Conservation (phyloP, 1,284 basidiomycete species). For the Marasmius sp. region DNA sequence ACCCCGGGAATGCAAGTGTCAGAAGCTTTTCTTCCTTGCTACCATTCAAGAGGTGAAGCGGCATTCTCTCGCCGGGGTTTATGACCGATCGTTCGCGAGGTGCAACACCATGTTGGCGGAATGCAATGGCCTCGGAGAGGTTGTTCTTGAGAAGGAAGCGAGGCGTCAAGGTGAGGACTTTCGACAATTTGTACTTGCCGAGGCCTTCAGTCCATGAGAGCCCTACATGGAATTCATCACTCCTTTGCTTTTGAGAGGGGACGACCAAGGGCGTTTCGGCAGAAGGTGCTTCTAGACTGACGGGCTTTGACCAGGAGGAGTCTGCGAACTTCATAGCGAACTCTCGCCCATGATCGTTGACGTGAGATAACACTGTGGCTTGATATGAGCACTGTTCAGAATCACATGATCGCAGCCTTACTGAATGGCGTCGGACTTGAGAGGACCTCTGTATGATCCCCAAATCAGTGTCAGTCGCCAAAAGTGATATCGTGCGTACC, state of each 20-base stretch:
- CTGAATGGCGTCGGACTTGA: conserved; percentile 74
- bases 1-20: conserved; percentile 82
- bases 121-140: conserved; percentile 67
- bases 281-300: conserved; percentile 89
- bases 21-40: conserved; percentile 67
- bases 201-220: conserved; percentile 92
- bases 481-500: conserved; percentile 37
- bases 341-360: conserved; percentile 80
- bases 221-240: conserved; percentile 86
- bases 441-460: conserved; percentile 42
- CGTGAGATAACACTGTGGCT: conserved; percentile 83
- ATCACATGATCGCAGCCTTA: conserved; percentile 38
- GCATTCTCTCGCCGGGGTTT: conserved; percentile 66
- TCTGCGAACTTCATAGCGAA: conserved; percentile 86
- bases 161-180: conserved; percentile 91
- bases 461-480: conserved; percentile 10
- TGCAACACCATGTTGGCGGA: conserved; percentile 83
- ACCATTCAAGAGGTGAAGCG: conserved; percentile 71
- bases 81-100: conserved; percentile 71
- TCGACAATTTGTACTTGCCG: conserved; percentile 96
- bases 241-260: conserved; percentile 62
- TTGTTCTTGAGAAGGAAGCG: conserved; percentile 91
- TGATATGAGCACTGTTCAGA: conserved; percentile 31
- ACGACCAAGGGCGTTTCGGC: conserved; percentile 88
- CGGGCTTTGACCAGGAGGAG: conserved; percentile 89